These are phyloP conservation scores for Larix kaempferi DNA, from an alignment of 75 land plant species.

Conservation along the genomic window DNA sequence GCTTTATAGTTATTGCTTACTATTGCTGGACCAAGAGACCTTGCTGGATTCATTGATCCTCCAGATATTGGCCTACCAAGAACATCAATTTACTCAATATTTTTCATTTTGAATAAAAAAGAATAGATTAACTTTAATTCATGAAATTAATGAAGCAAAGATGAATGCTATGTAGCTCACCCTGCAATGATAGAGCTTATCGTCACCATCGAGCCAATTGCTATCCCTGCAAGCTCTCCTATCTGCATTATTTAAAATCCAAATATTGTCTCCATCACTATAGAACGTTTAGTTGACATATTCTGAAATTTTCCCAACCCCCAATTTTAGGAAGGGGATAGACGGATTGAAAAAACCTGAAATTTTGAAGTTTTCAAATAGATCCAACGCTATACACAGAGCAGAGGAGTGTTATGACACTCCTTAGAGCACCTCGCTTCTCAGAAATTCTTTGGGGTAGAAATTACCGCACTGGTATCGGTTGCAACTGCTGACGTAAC, in stretches of 20 bases:
- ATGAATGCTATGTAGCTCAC: conserved; percentile 22
- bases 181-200: conserved; percentile 65
- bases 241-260: conserved; percentile 12
- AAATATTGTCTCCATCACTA: neutral
- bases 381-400: too few relatives aligned
- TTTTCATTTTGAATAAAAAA: neutral
- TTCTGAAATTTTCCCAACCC: too few relatives aligned
- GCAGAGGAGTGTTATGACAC: too few relatives aligned
- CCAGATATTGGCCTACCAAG: conserved; percentile 67
- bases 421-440: too few relatives aligned
- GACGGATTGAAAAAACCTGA: too few relatives aligned
- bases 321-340: too few relatives aligned
- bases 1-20: conserved; percentile 38
- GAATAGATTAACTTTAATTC: neutral
- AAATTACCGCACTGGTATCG: conserved; percentile 78
- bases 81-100: neutral
- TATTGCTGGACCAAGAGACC: conserved; percentile 75
- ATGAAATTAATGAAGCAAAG: neutral
- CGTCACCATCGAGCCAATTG: conserved; percentile 59
- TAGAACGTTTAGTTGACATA: too few relatives aligned
- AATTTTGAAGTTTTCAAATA: too few relatives aligned
- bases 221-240: conserved; percentile 58
- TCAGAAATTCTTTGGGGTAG: too few relatives aligned
- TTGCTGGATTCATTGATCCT: conserved; percentile 85
- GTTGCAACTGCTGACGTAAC: conserved; percentile 81